Evolutionary conservation across 768 basidiomycete genomes (phyloP).

Genomic region (Suillus americanus): DNA sequence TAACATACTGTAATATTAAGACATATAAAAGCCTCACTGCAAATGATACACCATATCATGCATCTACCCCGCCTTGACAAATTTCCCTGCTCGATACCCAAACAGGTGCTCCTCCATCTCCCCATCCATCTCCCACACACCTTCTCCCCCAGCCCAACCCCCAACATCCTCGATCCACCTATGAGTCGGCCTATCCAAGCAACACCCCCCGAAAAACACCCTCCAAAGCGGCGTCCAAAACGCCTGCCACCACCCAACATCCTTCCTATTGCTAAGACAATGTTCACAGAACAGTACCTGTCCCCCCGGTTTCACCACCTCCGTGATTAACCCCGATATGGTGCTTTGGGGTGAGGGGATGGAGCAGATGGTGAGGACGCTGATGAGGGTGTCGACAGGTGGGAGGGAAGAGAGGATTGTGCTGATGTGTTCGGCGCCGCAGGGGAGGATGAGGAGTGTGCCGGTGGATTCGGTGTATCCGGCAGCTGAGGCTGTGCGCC

Average conservation of each 20-base stretch:
- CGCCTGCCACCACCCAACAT: slow-evolving; percentile 70
- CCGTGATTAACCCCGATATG: slow-evolving; percentile 43
- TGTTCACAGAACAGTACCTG: slow-evolving; percentile 71
- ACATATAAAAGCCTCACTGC: background rate
- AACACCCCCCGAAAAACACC: slow-evolving; percentile 60
- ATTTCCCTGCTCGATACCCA: slow-evolving; percentile 57
- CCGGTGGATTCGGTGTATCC: slow-evolving; percentile 56
- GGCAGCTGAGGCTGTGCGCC: slow-evolving; percentile 42
- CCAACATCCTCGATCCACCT: slow-evolving; percentile 45
- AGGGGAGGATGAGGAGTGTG: slow-evolving; percentile 55
- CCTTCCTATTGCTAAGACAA: slow-evolving; percentile 49
- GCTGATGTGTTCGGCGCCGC: slow-evolving; percentile 59
- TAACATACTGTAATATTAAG: background rate
- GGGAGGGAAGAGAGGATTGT: slow-evolving; percentile 45
- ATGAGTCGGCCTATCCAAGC: slow-evolving; percentile 55
- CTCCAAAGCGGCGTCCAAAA: slow-evolving; percentile 75
- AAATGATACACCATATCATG: background rate
- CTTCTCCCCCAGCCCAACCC: slow-evolving; percentile 45
- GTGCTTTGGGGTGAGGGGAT: slow-evolving; percentile 55
- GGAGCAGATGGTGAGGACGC: slow-evolving; percentile 64
- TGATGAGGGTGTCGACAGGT: slow-evolving; percentile 60
- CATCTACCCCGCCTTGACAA: slow-evolving; percentile 50
- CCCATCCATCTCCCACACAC: slow-evolving; percentile 46
- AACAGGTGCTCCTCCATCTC: slow-evolving; percentile 60
- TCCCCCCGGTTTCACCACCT: slow-evolving; percentile 64